phyloP scores from a whole-genome alignment of 352 stramenopile genomes.

The Saprolegnia diclina region DNA sequence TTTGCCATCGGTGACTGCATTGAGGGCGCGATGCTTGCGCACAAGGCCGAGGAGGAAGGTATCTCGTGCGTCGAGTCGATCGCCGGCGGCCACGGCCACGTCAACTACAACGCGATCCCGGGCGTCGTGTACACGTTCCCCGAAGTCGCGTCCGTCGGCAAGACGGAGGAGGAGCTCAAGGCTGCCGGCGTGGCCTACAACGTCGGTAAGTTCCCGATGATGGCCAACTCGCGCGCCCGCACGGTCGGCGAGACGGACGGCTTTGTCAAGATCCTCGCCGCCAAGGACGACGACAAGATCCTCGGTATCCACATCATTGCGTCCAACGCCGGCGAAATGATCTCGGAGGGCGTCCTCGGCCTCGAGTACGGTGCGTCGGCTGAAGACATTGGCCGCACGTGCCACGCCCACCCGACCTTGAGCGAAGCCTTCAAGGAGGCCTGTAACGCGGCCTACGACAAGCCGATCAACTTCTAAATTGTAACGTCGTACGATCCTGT shows the following conservation, averaged over 20 bases:
- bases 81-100: slow-evolving; percentile 94
- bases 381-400: slow-evolving; percentile 99
- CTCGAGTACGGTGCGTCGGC: slow-evolving; percentile 98
- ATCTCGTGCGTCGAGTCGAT: slow-evolving; percentile 97
- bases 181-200: slow-evolving; percentile 92
- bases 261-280: slow-evolving; percentile 97
- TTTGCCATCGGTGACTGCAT: slow-evolving; percentile 98
- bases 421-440: slow-evolving; percentile 99
- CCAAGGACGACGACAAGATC: slow-evolving; percentile 98
- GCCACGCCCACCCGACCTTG: slow-evolving; percentile 96
- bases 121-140: slow-evolving; percentile 98
- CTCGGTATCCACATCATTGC: slow-evolving; percentile 99
- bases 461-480: slow-evolving; percentile 99
- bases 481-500: too few species aligned
- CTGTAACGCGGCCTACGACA: slow-evolving; percentile 96
- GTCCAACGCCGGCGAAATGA: slow-evolving; percentile 98
- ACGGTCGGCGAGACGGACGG: slow-evolving; percentile 92
- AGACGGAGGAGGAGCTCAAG: slow-evolving; percentile 98
- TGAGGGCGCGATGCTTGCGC: slow-evolving; percentile 97
- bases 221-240: slow-evolving; percentile 94
- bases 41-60: slow-evolving; percentile 99
- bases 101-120: slow-evolving; percentile 99
- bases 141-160: slow-evolving; percentile 93
- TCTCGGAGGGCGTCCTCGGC: slow-evolving; percentile 96
- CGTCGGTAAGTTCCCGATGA: slow-evolving; percentile 97